Percentiles rank a stretch among this genome's conserved stretches.
Conservation (phyloP, 176 grass and related monocot species). For the Carex myosuroides region DNA sequence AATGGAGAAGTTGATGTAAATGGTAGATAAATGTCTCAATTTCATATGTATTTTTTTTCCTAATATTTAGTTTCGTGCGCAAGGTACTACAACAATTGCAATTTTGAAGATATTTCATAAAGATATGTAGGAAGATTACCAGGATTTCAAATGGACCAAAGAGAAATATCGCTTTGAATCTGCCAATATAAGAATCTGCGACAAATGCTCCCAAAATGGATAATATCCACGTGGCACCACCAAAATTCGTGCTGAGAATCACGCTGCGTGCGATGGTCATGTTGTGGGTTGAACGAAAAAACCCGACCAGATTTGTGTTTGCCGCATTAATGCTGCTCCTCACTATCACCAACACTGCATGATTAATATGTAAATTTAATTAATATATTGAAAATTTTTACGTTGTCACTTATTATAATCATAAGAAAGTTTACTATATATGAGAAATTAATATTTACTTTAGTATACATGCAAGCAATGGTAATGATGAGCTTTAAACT, state of each 20-base stretch:
- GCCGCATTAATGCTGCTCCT: constrained; percentile 21
- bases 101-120: not conserved
- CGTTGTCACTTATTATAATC: not conserved
- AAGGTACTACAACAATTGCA: not conserved
- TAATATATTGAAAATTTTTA: not conserved
- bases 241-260: constrained; percentile 16
- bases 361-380: not conserved
- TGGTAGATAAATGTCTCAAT: not conserved
- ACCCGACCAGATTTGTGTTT: constrained; percentile 14
- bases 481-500: not conserved
- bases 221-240: constrained; percentile 5
- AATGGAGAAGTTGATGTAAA: not conserved
- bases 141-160: constrained; percentile 17
- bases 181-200: not conserved
- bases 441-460: not conserved
- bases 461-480: not conserved
- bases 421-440: not conserved
- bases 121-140: not conserved
- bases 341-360: constrained; percentile 6
- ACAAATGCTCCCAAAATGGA: constrained; percentile 14
- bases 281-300: constrained; percentile 10
- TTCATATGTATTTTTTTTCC: not conserved
- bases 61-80: not conserved
- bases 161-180: constrained; percentile 13
- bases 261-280: constrained; percentile 16